These are phyloP conservation scores for Lycium ferocissimum DNA, from an alignment of 257 asterid species.

Conservation along the genomic window DNA sequence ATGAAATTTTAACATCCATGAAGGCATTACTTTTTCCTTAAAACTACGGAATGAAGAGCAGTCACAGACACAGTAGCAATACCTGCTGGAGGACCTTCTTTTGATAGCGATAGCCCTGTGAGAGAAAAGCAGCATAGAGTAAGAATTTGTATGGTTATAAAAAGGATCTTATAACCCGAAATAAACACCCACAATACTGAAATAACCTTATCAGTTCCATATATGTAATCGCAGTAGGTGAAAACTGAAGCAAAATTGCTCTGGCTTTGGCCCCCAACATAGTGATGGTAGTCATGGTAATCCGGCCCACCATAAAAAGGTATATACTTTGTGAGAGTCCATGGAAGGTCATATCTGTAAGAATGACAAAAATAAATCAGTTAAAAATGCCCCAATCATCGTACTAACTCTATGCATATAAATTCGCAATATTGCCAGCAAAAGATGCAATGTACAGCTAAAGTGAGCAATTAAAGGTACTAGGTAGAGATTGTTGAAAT, in stretches of 20 bases:
- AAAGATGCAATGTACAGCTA: not conserved
- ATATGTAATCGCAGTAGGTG: constrained; percentile 93
- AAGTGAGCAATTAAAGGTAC: not conserved
- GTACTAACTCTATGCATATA: not conserved
- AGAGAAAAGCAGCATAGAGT: constrained; percentile 35
- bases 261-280: constrained; percentile 96
- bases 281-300: constrained; percentile 98
- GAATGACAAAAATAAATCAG: constrained; percentile 16
- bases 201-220: constrained; percentile 96
- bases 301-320: constrained; percentile 99
- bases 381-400: constrained; percentile 19
- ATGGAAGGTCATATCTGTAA: constrained; percentile 88
- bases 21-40: not conserved
- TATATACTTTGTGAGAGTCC: constrained; percentile 88
- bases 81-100: constrained; percentile 91
- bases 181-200: not conserved
- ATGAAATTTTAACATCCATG: not conserved
- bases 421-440: not conserved
- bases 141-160: constrained; percentile 5
- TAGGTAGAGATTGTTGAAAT: not conserved
- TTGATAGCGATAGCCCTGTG: constrained; percentile 87
- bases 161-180: not conserved
- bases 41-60: not conserved
- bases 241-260: constrained; percentile 98
- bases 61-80: constrained; percentile 11